These are phyloP conservation scores for Pseudopithomyces chartarum DNA, from an alignment of 2,329 filamentous ascomycete species.

Conservation along the genomic window DNA sequence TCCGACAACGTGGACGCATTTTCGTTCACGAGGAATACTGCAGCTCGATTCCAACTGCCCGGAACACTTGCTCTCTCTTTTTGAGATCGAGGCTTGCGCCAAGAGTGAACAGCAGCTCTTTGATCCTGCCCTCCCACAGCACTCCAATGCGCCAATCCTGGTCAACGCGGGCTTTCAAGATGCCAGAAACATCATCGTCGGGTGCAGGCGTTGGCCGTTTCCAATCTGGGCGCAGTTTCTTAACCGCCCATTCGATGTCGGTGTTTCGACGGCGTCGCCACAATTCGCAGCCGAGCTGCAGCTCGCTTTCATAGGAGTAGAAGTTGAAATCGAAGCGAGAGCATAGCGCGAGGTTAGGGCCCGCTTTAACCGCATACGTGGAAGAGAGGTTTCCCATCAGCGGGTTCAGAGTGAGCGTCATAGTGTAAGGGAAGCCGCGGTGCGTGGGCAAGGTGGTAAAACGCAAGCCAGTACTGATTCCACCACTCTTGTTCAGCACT, in stretches of 20 bases:
- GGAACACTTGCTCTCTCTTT: conserved; percentile 75
- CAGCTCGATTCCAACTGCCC: conserved; percentile 76
- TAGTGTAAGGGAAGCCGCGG: conserved; percentile 86
- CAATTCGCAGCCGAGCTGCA: conserved; percentile 88
- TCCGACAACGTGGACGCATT: conserved; percentile 18
- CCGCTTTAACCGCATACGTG: conserved; percentile 89
- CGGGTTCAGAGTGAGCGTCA: conserved; percentile 90
- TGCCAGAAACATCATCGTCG: conserved; percentile 76
- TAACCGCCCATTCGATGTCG: conserved; percentile 52
- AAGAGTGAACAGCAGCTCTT: conserved; percentile 89
- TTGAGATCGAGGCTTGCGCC: conserved; percentile 84
- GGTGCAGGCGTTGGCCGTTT: conserved; percentile 35
- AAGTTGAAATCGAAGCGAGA: conserved; percentile 97
- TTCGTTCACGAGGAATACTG: conserved; percentile 76
- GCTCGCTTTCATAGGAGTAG: conserved; percentile 95
- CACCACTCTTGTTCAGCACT: conserved; percentile 89
- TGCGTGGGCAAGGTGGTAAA: conserved; percentile 86
- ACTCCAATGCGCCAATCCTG: conserved; percentile 85
- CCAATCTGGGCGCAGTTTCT: conserved; percentile 51
- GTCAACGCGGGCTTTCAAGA: conserved; percentile 87
- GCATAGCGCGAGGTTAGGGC: conserved; percentile 79
- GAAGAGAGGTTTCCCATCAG: conserved; percentile 92
- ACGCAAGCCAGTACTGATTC: conserved; percentile 83
- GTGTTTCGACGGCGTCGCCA: conserved; percentile 68
- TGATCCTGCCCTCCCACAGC: conserved; percentile 90